phyloP scores from a whole-genome alignment of 164 flowering plant species.

The Tetrastigma voinierianum region DNA sequence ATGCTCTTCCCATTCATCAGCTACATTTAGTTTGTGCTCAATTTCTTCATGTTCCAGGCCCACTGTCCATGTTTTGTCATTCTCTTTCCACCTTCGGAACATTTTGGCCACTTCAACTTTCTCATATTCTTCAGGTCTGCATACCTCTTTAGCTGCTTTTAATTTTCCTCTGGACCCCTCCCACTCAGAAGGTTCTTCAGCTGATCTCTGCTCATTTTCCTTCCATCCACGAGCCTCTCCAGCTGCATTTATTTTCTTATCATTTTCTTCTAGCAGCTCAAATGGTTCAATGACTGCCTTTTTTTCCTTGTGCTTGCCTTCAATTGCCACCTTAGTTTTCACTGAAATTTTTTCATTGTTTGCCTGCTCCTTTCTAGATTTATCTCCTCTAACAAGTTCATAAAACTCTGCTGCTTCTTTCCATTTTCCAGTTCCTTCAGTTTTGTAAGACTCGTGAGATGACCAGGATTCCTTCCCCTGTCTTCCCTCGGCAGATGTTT shows the following conservation, averaged over 20 bases:
- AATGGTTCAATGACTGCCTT: constrained; percentile 4
- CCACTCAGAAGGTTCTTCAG: constrained; percentile 16
- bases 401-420: constrained; percentile 54
- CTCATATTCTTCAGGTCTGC: constrained; percentile 19
- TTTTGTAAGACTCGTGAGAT: constrained; percentile 22
- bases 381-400: constrained; percentile 50
- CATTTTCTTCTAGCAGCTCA: constrained; percentile 19
- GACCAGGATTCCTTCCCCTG: constrained; percentile 24
- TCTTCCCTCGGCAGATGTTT: constrained; percentile 19
- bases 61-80: constrained; percentile 12
- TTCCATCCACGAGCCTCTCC: constrained; percentile 23
- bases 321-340: constrained; percentile 11
- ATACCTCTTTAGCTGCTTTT: constrained; percentile 17
- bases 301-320: constrained; percentile 5
- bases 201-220: constrained; percentile 13
- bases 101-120: constrained; percentile 22
- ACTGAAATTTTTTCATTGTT: constrained; percentile 15
- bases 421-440: constrained; percentile 54
- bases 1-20: constrained; percentile 3
- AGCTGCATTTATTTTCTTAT: constrained; percentile 13
- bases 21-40: constrained; percentile 17
- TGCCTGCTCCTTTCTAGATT: constrained; percentile 18
- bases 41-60: constrained; percentile 4
- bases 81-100: constrained; percentile 14
- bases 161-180: constrained; percentile 1